A percentile compares a stretch with the other conserved stretches of the same genome.
Evolutionary conservation across 768 basidiomycete genomes (phyloP).

Genomic region (Kwoniella heveanensis): DNA sequence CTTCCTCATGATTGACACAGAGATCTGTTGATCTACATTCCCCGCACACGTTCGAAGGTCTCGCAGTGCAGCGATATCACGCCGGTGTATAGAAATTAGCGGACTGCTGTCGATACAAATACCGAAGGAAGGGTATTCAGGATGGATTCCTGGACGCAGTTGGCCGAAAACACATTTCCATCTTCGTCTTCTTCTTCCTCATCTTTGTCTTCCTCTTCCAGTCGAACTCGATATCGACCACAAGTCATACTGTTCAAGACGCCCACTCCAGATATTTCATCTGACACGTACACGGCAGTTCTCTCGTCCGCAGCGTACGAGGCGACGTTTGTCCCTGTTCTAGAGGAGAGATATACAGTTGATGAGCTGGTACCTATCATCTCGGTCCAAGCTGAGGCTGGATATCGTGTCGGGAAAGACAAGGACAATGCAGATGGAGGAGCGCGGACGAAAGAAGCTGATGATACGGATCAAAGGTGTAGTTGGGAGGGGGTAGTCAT

Average conservation of each 20-base stretch:
- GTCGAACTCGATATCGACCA: not conserved
- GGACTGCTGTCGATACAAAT: not conserved
- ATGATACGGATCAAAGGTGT: not conserved
- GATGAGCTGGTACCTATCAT: conserved; percentile 1
- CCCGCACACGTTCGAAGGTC: too few relatives aligned
- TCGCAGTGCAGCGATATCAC: too few relatives aligned
- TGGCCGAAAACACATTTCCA: not conserved
- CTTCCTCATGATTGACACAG: too few relatives aligned
- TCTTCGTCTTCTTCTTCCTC: not conserved
- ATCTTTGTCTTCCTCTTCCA: not conserved
- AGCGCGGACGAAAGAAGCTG: too few relatives aligned
- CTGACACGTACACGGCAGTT: conserved; percentile 7
- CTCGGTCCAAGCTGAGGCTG: not conserved
- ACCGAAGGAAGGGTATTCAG: too few relatives aligned
- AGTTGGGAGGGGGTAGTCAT: conserved; percentile 20
- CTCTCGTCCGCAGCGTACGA: conserved; percentile 2
- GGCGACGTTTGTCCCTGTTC: conserved; percentile 11
- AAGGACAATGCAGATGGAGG: too few relatives aligned
- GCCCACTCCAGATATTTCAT: not conserved
- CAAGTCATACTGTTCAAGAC: conserved; percentile 24
- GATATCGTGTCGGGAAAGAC: too few relatives aligned
- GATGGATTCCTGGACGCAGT: not conserved
- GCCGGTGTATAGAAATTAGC: too few relatives aligned
- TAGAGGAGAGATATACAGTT: conserved; percentile 15
- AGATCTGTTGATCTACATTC: too few relatives aligned